A percentile compares a stretch with the other conserved stretches of the same genome.
Conservation (phyloP, 1,284 basidiomycete species). For the Naganishia albida region DNA sequence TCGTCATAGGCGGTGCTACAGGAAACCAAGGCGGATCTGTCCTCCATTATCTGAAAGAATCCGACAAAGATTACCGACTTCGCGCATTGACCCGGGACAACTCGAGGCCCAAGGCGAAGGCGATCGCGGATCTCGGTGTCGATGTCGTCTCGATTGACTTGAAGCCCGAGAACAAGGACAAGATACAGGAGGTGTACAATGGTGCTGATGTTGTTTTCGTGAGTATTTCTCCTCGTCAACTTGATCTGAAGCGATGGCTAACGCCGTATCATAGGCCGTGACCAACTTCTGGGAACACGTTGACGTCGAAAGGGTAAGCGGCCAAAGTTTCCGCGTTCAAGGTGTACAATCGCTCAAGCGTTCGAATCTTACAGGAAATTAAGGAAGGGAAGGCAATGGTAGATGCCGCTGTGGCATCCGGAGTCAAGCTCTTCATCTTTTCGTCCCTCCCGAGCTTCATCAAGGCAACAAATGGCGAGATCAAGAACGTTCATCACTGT, state of each 20-base stretch:
- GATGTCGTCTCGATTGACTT: constrained; percentile 51
- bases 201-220: constrained; percentile 31
- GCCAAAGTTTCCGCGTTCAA: background rate
- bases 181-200: constrained; percentile 10
- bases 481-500: constrained; percentile 24
- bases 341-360: background rate
- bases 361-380: constrained; percentile 11
- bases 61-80: constrained; percentile 57
- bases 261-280: constrained; percentile 5
- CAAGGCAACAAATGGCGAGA: constrained; percentile 12
- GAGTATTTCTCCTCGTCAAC: background rate
- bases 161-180: constrained; percentile 27
- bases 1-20: constrained; percentile 60
- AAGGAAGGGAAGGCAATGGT: constrained; percentile 26
- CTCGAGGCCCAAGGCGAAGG: constrained; percentile 51
- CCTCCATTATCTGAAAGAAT: constrained; percentile 56
- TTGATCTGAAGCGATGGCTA: background rate
- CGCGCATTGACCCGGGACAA: constrained; percentile 59
- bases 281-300: constrained; percentile 33
- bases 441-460: constrained; percentile 10
- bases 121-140: constrained; percentile 54
- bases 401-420: constrained; percentile 24
- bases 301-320: constrained; percentile 22
- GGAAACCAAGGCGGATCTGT: constrained; percentile 60
- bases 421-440: constrained; percentile 28